These are phyloP conservation scores for Purpureocillium lavendulum DNA, from an alignment of 2,329 filamentous ascomycete species.

Conservation along the genomic window DNA sequence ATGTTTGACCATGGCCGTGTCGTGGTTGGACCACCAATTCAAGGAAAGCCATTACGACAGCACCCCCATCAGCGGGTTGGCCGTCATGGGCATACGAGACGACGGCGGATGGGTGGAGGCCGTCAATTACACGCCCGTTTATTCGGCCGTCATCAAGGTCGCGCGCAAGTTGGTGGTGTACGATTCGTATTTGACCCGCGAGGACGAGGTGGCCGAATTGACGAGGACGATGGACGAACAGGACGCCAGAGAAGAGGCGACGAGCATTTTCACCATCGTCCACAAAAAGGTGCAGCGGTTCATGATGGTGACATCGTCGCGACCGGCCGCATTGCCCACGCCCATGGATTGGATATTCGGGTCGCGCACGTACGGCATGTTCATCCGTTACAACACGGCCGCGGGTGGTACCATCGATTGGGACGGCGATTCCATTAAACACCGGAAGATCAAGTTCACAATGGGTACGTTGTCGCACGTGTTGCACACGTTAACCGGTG, in stretches of 20 bases:
- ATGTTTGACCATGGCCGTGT: neutral
- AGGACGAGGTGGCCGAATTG: neutral
- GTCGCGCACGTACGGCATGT: constrained; percentile 2
- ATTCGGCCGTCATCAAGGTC: constrained; percentile 10
- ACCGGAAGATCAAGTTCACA: constrained; percentile 1
- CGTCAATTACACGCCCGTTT: constrained; percentile 7
- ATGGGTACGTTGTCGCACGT: constrained; percentile 1
- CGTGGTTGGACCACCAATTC: constrained; percentile 5
- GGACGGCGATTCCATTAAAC: constrained; percentile 1
- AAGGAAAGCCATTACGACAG: constrained; percentile 6
- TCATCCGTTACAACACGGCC: constrained; percentile 8
- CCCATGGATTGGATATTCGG: constrained; percentile 12
- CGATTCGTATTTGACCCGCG: constrained; percentile 5
- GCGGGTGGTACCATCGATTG: constrained; percentile 4
- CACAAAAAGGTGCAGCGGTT: constrained; percentile 6
- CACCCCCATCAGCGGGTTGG: constrained; percentile 6
- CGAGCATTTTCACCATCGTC: constrained; percentile 5
- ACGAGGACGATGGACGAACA: constrained; percentile 1
- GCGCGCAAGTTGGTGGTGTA: constrained; percentile 7
- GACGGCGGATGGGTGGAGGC: constrained; percentile 3
- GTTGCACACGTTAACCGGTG: neutral
- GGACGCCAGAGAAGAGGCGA: constrained; percentile 1
- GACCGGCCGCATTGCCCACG: neutral
- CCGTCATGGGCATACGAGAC: constrained; percentile 4
- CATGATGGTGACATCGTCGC: constrained; percentile 5